Evolutionary conservation across 1,139 yeast species (phyloP), one percentile per base, ranked within the genome.

Genomic region (Nakaseomyces sp.): DNA sequence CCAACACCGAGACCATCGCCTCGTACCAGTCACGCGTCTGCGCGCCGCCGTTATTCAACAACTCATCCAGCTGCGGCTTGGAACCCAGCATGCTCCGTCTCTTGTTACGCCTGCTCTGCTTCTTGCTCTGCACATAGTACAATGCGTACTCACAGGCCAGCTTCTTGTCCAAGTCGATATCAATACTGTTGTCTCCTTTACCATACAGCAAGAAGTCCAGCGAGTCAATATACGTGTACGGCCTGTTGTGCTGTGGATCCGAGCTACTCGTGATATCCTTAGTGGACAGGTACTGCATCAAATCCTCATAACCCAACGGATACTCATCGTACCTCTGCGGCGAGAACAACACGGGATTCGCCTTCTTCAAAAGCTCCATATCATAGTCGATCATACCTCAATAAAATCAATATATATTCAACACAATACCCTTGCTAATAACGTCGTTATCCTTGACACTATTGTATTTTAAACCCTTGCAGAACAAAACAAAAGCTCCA

Each of bases 101-200:
- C 35, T 43, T 47, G 40, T 43, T 13, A 5, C 28, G 26, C 12
- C n/a, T 22, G 28, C n/a, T 20, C 18, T 22, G 20, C 28, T 35
- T 35, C 28, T 22, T 35, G 38, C 38, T 48, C 36, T 54, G 55
- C 13, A 48, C 50, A 44, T 50, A 53, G 40, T 45, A 59, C 22
- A 58, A 40, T 1, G 62, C 62, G 42, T 52, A 59, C 44, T 60
- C 64, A 31, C 53, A 50, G 8, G 50, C 52, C 37, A 60, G 45
- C 43, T 58, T 58, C 45, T 50, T 52, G 20, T 57, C 51, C 29
- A 59, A 42, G 43, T 60, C 63, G n/a, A 60, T 45, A 12, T 35
- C 38, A 9, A 35, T n/a, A 10, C 18, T 19, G n/a, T n/a, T n/a
- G 13, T 20, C 38, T 3, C 28, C 38, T 16, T 35, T 28, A 3